phyloP scores from a whole-genome alignment of 768 basidiomycete species.

The Auriculariales sp. region DNA sequence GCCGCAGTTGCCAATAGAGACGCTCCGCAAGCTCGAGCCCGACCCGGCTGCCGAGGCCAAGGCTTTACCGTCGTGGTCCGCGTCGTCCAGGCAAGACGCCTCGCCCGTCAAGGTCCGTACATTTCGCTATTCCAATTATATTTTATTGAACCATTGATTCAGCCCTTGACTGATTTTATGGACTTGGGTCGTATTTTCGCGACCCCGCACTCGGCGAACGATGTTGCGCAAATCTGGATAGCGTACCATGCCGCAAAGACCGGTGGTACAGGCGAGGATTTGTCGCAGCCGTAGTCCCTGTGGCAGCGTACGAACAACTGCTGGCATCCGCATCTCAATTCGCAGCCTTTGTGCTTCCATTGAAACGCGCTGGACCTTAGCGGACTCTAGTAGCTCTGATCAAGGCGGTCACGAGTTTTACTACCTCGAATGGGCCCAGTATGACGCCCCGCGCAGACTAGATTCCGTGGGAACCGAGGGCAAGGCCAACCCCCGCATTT shows the following conservation, averaged over 20 bases:
- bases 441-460: constrained; percentile 52
- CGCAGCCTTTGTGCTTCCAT: constrained; percentile 68
- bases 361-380: constrained; percentile 33
- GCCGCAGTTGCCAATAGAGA: constrained; percentile 12
- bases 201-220: constrained; percentile 52
- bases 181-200: constrained; percentile 57
- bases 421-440: constrained; percentile 82
- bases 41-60: neutral
- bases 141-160: constrained; percentile 1
- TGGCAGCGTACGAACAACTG: constrained; percentile 63
- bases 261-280: constrained; percentile 70
- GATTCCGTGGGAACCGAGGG: constrained; percentile 20
- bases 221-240: constrained; percentile 77
- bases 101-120: constrained; percentile 48
- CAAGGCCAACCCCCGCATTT: constrained; percentile 21
- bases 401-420: constrained; percentile 58
- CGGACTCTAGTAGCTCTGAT: constrained; percentile 13
- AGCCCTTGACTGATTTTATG: constrained; percentile 75
- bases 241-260: constrained; percentile 77
- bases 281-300: constrained; percentile 70
- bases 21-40: too few species aligned
- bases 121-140: neutral
- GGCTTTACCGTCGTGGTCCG: too few species aligned
- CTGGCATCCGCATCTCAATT: constrained; percentile 43
- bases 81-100: constrained; percentile 34